phyloP scores from a whole-genome alignment of 768 basidiomycete species.

The Xerocomellus intermedius region DNA sequence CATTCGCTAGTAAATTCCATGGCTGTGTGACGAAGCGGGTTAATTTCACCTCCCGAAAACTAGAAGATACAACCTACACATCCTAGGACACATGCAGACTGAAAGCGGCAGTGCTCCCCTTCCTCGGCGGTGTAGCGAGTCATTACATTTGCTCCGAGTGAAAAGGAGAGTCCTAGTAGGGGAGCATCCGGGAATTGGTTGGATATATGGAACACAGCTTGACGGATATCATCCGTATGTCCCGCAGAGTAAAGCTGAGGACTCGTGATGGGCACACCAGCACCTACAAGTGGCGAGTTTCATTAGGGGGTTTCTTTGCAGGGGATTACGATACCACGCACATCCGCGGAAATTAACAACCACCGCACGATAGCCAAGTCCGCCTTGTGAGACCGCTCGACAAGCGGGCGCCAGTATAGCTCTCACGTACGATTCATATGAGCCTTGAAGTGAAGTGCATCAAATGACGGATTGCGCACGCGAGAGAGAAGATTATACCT shows the following conservation, averaged over 20 bases:
- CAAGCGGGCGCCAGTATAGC: slow-evolving; percentile 76
- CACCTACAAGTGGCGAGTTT: slow-evolving; percentile 49
- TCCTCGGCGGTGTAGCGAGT: slow-evolving; percentile 89
- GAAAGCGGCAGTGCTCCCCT: slow-evolving; percentile 57
- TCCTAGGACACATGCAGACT: slow-evolving; percentile 65
- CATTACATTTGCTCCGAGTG: slow-evolving; percentile 89
- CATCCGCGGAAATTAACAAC: slow-evolving; percentile 95
- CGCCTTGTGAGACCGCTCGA: slow-evolving; percentile 69
- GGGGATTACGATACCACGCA: slow-evolving; percentile 37
- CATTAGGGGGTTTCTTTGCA: slow-evolving; percentile 14
- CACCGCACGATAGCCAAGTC: slow-evolving; percentile 84
- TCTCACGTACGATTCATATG: slow-evolving; percentile 87
- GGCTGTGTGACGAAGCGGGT: slow-evolving; percentile 35
- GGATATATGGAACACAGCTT: slow-evolving; percentile 74
- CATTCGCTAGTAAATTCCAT: slow-evolving; percentile 46
- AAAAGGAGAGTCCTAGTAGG: slow-evolving; percentile 87
- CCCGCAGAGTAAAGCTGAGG: slow-evolving; percentile 85
- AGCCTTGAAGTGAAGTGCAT: slow-evolving; percentile 52
- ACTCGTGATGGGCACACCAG: slow-evolving; percentile 79
- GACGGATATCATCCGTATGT: slow-evolving; percentile 86
- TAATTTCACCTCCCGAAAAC: slow-evolving; percentile 12
- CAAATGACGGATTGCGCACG: background rate
- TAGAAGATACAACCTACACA: slow-evolving; percentile 53
- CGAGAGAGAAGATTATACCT: slow-evolving; percentile 18
- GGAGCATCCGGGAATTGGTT: slow-evolving; percentile 74